Percentiles rank a stretch among this genome's conserved stretches.
These are phyloP conservation scores for Vitis riparia DNA, from an alignment of 164 flowering plant genomes.

Conservation along the genomic window DNA sequence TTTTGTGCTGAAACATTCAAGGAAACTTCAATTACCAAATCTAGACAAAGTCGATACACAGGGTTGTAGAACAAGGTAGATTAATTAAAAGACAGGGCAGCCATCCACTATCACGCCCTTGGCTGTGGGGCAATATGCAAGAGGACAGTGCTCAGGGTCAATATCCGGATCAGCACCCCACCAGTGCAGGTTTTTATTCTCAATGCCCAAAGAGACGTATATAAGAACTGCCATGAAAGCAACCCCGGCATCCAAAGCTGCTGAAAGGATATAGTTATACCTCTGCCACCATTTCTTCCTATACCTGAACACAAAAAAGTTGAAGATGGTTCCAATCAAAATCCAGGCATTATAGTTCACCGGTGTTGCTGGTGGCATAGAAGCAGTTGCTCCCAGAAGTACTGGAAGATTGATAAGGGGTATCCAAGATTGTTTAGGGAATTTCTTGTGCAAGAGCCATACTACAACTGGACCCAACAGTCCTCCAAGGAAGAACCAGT, in stretches of 20 bases:
- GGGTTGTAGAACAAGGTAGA: too few relatives aligned
- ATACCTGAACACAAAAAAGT: slow-evolving; percentile 18
- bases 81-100: background rate
- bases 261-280: slow-evolving; percentile 10
- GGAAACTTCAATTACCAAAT: too few relatives aligned
- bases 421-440: slow-evolving; percentile 25
- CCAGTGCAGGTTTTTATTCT: slow-evolving; percentile 1
- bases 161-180: slow-evolving; percentile 11
- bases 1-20: too few relatives aligned
- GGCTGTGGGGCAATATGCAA: slow-evolving; percentile 11
- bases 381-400: slow-evolving; percentile 19
- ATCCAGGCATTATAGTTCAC: slow-evolving; percentile 33
- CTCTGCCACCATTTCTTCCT: slow-evolving; percentile 2
- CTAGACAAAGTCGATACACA: too few relatives aligned
- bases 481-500: slow-evolving; percentile 29
- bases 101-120: slow-evolving; percentile 7
- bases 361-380: slow-evolving; percentile 33
- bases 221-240: slow-evolving; percentile 12
- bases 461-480: slow-evolving; percentile 23
- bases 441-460: slow-evolving; percentile 24
- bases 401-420: slow-evolving; percentile 25
- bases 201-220: slow-evolving; percentile 1
- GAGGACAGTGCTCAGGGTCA: background rate
- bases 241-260: slow-evolving; percentile 6
- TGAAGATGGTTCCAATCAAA: slow-evolving; percentile 16